These are phyloP conservation scores for Globisporangium echinulatum DNA, from an alignment of 352 stramenopile species.

Conservation along the genomic window DNA sequence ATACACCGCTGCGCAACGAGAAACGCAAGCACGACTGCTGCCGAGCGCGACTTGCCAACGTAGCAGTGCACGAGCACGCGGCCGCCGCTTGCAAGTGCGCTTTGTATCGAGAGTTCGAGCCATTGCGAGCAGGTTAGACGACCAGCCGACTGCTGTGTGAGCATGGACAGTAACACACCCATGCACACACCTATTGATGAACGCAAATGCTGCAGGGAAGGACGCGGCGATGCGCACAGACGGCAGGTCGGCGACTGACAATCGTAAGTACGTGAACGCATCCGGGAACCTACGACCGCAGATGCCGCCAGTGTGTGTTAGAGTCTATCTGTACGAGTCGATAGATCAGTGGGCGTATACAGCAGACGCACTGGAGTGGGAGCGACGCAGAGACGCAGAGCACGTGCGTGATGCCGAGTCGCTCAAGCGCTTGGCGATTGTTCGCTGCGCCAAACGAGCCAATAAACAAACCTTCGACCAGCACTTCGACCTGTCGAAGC, in stretches of 20 bases:
- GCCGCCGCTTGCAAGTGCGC: slow-evolving; percentile 30
- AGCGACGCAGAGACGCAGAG: slow-evolving; percentile 45
- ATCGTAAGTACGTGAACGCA: slow-evolving; percentile 42
- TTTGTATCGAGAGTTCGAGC: slow-evolving; percentile 7
- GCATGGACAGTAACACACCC: not conserved
- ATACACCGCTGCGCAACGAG: slow-evolving; percentile 36
- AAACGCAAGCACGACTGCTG: slow-evolving; percentile 60
- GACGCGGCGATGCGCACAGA: slow-evolving; percentile 28
- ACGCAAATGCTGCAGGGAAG: slow-evolving; percentile 44
- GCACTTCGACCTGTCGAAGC: slow-evolving; percentile 18
- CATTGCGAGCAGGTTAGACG: too few species aligned
- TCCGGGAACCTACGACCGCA: slow-evolving; percentile 30
- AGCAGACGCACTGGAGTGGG: slow-evolving; percentile 25
- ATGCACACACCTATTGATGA: slow-evolving; percentile 46
- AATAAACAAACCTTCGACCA: slow-evolving; percentile 43
- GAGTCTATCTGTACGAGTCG: not conserved
- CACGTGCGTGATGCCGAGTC: slow-evolving; percentile 45
- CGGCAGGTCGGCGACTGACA: slow-evolving; percentile 42
- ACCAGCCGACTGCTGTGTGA: not conserved
- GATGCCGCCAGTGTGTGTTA: not conserved
- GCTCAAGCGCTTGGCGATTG: slow-evolving; percentile 37
- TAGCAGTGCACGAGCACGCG: slow-evolving; percentile 76
- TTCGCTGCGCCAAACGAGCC: slow-evolving; percentile 56
- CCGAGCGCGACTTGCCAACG: slow-evolving; percentile 59
- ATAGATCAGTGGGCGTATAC: not conserved